These are phyloP conservation scores for Harringtonia lauricola DNA, from an alignment of 2,329 filamentous ascomycete species.

Conservation along the genomic window DNA sequence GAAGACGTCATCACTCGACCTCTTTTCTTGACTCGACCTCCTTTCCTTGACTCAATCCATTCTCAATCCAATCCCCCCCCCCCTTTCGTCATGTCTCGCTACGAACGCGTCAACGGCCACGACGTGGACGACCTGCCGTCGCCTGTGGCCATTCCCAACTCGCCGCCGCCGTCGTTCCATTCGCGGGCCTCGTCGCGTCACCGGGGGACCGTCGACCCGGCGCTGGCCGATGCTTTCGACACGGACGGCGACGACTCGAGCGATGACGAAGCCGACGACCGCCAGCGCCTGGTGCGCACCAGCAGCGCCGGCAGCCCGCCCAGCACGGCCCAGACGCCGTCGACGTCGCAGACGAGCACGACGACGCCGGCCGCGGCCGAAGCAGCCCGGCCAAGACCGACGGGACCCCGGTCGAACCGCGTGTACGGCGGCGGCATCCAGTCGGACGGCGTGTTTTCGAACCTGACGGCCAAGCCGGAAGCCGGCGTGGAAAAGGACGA, in stretches of 20 bases:
- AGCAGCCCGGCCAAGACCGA: conserved; percentile 15
- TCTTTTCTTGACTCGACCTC: background rate
- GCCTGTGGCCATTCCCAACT: conserved; percentile 37
- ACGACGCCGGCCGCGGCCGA: conserved; percentile 14
- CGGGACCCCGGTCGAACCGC: conserved; percentile 19
- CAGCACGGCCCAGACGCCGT: background rate
- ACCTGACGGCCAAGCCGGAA: conserved; percentile 83
- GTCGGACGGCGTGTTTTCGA: conserved; percentile 93
- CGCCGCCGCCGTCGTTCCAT: conserved; percentile 74
- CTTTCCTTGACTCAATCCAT: background rate
- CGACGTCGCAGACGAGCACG: background rate
- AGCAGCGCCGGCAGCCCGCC: too few species aligned
- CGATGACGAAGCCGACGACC: conserved; percentile 70
- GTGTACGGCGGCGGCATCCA: conserved; percentile 65
- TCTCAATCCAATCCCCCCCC: background rate
- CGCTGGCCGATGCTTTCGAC: conserved; percentile 89
- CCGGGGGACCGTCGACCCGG: conserved; percentile 49
- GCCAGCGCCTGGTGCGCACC: conserved; percentile 80
- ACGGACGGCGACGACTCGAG: conserved; percentile 76
- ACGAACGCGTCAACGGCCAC: conserved; percentile 42
- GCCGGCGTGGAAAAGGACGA: conserved; percentile 72
- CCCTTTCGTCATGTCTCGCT: background rate
- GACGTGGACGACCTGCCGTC: conserved; percentile 39
- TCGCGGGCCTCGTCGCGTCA: conserved; percentile 62
- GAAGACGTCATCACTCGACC: background rate